These are phyloP conservation scores for Lathyrus aphaca DNA, from an alignment of 306 rosid species.

Conservation along the genomic window DNA sequence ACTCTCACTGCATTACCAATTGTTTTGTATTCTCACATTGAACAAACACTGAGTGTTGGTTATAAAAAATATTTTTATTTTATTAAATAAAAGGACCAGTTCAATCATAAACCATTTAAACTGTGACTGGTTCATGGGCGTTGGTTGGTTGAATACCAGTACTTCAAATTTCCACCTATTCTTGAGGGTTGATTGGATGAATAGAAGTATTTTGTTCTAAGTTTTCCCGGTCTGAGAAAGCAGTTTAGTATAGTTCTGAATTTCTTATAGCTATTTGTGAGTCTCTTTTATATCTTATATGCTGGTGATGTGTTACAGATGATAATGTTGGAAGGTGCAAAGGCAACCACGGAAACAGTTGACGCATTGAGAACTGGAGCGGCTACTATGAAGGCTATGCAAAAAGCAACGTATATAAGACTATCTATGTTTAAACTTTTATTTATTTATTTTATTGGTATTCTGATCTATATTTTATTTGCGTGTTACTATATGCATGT, in stretches of 20 bases:
- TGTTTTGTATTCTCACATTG: neutral
- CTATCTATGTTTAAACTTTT: neutral
- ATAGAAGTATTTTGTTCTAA: neutral
- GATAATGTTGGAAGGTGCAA: slow-evolving; percentile 97
- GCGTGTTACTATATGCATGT: slow-evolving; percentile 1
- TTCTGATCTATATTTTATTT: neutral
- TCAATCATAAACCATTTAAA: neutral
- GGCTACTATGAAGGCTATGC: slow-evolving; percentile 95
- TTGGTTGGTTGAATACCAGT: slow-evolving; percentile 10
- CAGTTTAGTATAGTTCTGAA: neutral
- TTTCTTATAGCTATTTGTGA: slow-evolving; percentile 5
- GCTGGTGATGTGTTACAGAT: slow-evolving; percentile 58
- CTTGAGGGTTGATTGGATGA: neutral
- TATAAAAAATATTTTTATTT: neutral
- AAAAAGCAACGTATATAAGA: slow-evolving; percentile 73
- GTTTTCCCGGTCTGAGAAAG: neutral
- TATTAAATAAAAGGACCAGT: neutral
- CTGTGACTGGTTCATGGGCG: neutral
- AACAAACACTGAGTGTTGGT: neutral
- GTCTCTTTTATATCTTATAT: slow-evolving; percentile 21
- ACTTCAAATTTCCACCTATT: slow-evolving; percentile 8
- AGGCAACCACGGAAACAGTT: slow-evolving; percentile 96
- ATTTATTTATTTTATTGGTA: slow-evolving; percentile 23
- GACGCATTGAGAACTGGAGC: slow-evolving; percentile 96
- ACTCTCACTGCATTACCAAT: too few species aligned